Conservation (phyloP, 176 grass and related monocot species). For the Poa annua region DNA sequence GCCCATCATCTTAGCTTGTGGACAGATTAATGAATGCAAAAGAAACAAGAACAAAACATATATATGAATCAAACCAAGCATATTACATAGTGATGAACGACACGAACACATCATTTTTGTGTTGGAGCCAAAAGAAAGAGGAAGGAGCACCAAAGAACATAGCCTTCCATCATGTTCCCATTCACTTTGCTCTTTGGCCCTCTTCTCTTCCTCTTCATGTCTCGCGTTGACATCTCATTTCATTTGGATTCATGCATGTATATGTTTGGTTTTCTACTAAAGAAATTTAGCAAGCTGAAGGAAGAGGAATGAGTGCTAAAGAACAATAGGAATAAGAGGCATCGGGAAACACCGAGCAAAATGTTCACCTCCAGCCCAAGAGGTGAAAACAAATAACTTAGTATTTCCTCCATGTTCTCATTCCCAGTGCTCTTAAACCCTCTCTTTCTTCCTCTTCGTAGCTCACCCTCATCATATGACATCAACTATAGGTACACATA, state of each 20-base stretch:
- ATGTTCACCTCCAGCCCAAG: not conserved
- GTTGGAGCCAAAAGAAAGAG: not conserved
- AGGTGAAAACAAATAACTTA: no score
- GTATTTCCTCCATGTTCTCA: constrained; percentile 39
- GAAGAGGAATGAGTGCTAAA: constrained; percentile 30
- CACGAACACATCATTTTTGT: no score
- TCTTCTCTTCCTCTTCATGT: not conserved
- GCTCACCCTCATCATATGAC: no score
- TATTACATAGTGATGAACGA: no score
- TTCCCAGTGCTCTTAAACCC: constrained; percentile 21
- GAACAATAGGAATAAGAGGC: constrained; percentile 42
- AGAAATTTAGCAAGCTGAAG: not conserved
- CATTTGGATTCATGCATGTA: not conserved
- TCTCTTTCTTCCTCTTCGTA: not conserved
- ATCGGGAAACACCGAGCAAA: not conserved
- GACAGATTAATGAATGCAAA: no score
- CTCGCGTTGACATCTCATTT: not conserved
- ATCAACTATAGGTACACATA: no score
- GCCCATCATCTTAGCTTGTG: no score
- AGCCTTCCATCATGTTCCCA: not conserved
- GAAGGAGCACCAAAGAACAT: constrained; percentile 28
- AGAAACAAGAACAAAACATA: no score
- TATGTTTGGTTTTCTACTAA: not conserved
- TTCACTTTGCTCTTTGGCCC: not conserved
- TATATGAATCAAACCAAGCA: no score